Conservation (phyloP, 129 eudicot species). For the Tanacetum coccineum region DNA sequence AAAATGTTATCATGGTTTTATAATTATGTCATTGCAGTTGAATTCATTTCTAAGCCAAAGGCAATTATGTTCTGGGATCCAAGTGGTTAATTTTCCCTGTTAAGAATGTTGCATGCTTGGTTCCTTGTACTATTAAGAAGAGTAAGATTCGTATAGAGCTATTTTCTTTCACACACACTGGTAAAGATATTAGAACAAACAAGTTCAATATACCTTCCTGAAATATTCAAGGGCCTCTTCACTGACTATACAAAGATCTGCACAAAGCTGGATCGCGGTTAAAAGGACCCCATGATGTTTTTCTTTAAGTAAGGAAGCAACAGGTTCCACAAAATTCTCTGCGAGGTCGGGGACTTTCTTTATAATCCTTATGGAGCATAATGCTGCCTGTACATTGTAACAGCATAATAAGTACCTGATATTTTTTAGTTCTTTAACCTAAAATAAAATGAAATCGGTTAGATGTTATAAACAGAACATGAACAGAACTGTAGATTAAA, state of each 20-base stretch:
- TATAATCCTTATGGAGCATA: slow-evolving; percentile 77
- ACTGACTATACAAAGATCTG: slow-evolving; percentile 72
- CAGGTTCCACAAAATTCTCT: slow-evolving; percentile 80
- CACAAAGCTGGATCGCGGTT: slow-evolving; percentile 85
- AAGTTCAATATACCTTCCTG: slow-evolving; percentile 55
- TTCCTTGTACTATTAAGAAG: no score
- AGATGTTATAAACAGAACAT: no score
- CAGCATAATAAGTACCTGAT: neutral
- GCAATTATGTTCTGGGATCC: no score
- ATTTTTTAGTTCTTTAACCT: no score
- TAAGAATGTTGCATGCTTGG: no score
- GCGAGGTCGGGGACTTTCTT: slow-evolving; percentile 95
- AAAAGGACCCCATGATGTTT: slow-evolving; percentile 95
- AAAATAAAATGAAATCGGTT: no score
- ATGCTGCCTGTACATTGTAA: slow-evolving; percentile 70
- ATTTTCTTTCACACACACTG: neutral
- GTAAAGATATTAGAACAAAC: neutral
- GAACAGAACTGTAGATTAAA: no score
- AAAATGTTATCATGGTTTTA: no score
- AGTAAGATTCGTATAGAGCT: no score
- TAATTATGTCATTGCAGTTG: no score
- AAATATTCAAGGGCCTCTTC: slow-evolving; percentile 88
- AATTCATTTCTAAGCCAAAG: no score
- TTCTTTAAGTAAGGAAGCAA: slow-evolving; percentile 64
- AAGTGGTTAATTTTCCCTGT: no score